These are phyloP conservation scores for Senna siamea DNA, from an alignment of 306 rosid species.

Conservation along the genomic window DNA sequence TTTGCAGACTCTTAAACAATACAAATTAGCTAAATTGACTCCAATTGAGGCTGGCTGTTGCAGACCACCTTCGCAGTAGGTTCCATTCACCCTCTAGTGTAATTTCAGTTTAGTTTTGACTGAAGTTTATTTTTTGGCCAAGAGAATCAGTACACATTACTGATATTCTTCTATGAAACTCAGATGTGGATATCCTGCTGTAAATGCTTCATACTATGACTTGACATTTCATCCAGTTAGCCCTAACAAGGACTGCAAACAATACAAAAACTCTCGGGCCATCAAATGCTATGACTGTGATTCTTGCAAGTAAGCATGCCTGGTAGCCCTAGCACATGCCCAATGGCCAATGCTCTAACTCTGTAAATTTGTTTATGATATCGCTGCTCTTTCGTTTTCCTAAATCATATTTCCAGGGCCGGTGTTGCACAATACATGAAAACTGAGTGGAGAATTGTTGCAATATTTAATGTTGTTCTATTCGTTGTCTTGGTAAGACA, in stretches of 20 bases:
- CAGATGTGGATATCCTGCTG: conserved; percentile 96
- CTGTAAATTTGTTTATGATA: conserved; percentile 15
- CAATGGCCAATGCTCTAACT: background rate
- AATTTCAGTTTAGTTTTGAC: conserved; percentile 29
- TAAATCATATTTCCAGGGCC: conserved; percentile 61
- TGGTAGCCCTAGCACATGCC: conserved; percentile 1
- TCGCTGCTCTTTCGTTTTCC: conserved; percentile 30
- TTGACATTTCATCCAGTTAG: conserved; percentile 87
- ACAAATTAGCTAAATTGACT: conserved; percentile 73
- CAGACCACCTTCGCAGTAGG: conserved; percentile 92
- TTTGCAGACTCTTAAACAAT: conserved; percentile 74
- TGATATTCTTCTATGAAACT: conserved; percentile 41
- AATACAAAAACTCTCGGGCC: conserved; percentile 71
- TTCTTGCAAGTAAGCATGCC: conserved; percentile 83
- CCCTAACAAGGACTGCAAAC: conserved; percentile 77
- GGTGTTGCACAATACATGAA: conserved; percentile 99
- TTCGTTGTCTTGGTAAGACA: conserved; percentile 77
- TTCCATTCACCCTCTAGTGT: conserved; percentile 36
- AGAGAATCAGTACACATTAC: conserved; percentile 20
- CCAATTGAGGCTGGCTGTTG: conserved; percentile 96
- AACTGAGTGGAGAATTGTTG: conserved; percentile 92
- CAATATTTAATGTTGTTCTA: conserved; percentile 72
- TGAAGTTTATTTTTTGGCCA: conserved; percentile 21
- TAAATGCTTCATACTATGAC: conserved; percentile 88
- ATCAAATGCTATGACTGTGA: conserved; percentile 90